Evolutionary conservation across 768 basidiomycete genomes (phyloP).

Genomic region (Russula virescens): DNA sequence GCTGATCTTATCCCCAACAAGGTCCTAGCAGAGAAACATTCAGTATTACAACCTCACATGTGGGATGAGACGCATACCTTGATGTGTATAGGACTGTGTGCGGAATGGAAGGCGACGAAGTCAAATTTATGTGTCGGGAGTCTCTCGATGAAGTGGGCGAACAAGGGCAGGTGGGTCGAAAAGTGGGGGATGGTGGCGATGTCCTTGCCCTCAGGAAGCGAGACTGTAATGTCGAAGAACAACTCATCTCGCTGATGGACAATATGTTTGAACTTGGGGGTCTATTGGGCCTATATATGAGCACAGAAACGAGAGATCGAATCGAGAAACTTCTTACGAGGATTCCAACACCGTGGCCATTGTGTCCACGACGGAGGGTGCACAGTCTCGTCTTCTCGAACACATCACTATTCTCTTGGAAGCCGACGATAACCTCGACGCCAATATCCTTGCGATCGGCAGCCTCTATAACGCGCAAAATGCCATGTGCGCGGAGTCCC

Average conservation of each 20-base stretch:
- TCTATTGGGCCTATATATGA: too few relatives aligned
- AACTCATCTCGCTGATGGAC: not conserved
- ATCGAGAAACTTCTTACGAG: constrained; percentile 1
- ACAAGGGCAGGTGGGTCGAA: constrained; percentile 11
- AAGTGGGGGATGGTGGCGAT: constrained; percentile 6
- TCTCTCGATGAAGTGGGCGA: not conserved
- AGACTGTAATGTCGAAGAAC: constrained; percentile 13
- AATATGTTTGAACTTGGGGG: too few relatives aligned
- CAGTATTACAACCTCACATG: not conserved
- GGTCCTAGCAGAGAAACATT: not conserved
- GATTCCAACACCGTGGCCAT: constrained; percentile 13
- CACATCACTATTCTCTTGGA: not conserved
- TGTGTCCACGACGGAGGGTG: not conserved
- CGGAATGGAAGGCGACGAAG: too few relatives aligned
- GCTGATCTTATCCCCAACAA: constrained; percentile 5
- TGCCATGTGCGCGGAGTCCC: not conserved
- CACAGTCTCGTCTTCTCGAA: constrained; percentile 7
- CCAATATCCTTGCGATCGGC: constrained; percentile 17
- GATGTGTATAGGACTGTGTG: not conserved
- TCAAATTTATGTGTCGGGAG: constrained; percentile 10
- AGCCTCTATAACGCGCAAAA: not conserved
- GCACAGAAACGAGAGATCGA: too few relatives aligned
- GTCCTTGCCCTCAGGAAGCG: constrained; percentile 8
- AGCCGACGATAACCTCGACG: constrained; percentile 14
- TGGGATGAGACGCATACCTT: not conserved